Conservation (phyloP, 2,329 filamentous ascomycete genomes). For the Zasmidium citrigriseum region DNA sequence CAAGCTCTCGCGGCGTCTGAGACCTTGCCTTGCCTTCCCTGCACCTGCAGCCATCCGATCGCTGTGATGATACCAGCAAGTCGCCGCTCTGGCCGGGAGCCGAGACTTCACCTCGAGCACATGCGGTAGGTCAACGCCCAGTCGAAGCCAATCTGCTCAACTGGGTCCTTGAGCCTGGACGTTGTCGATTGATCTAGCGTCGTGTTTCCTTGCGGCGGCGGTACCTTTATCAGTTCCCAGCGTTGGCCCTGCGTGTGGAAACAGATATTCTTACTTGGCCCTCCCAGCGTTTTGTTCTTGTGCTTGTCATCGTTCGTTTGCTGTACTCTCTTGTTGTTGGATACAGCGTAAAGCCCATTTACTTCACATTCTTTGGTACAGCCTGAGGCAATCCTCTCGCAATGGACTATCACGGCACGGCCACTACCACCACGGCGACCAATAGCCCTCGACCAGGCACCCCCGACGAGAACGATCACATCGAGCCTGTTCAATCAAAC, state of each 20-base stretch:
- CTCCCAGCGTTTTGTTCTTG: background rate
- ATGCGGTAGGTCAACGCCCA: background rate
- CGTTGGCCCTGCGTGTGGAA: background rate
- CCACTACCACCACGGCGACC: conserved; percentile 32
- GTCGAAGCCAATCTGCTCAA: background rate
- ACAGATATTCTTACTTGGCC: background rate
- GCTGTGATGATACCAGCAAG: background rate
- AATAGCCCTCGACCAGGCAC: conserved; percentile 41
- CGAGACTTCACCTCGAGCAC: background rate
- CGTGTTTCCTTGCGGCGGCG: background rate
- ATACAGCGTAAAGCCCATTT: background rate
- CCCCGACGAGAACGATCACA: conserved; percentile 36
- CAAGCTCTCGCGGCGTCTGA: conserved; percentile 1
- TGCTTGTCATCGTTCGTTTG: background rate
- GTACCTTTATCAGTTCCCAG: background rate
- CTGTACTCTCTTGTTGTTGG: background rate
- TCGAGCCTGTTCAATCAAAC: conserved; percentile 32
- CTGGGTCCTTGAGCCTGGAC: background rate
- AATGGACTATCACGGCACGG: conserved; percentile 33
- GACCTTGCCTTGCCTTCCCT: background rate
- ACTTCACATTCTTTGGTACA: background rate
- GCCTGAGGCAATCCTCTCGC: background rate
- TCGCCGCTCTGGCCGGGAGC: background rate
- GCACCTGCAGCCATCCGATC: background rate
- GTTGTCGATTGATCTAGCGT: background rate